These are phyloP conservation scores for Eucalyptus urophylla DNA, from an alignment of 345 rosid genomes.

Conservation along the genomic window DNA sequence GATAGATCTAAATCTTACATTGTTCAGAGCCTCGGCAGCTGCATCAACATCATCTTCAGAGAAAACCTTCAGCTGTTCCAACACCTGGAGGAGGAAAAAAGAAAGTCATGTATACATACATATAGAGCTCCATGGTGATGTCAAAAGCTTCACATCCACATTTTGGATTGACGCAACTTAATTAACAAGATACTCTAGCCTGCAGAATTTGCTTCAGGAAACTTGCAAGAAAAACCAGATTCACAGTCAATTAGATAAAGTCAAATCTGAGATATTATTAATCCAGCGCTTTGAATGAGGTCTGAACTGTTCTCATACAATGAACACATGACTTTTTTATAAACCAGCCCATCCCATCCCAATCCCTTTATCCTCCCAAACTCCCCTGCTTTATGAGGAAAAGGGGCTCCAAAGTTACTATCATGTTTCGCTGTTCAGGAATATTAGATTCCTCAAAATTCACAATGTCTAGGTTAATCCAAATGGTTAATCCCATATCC, in stretches of 20 bases:
- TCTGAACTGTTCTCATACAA: neutral
- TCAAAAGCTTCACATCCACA: neutral
- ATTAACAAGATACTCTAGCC: neutral
- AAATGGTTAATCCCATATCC: neutral
- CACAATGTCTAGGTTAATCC: neutral
- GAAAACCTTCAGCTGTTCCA: constrained; percentile 66
- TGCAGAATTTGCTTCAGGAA: neutral
- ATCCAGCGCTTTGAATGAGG: neutral
- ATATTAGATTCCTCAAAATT: neutral
- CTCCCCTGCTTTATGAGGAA: neutral
- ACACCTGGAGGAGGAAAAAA: constrained; percentile 33
- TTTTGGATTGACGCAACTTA: neutral
- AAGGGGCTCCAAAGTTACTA: neutral
- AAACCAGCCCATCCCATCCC: neutral
- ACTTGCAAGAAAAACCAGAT: neutral
- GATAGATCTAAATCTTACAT: constrained; percentile 30
- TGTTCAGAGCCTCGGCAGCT: constrained; percentile 81
- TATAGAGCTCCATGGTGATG: neutral
- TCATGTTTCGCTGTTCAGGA: neutral
- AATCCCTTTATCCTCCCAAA: neutral
- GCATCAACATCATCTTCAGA: constrained; percentile 50
- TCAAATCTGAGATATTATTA: neutral
- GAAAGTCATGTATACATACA: neutral
- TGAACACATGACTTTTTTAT: neutral
- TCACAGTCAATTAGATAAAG: neutral